Conservation (phyloP, 2,329 filamentous ascomycete genomes). For the Alternaria triticina region DNA sequence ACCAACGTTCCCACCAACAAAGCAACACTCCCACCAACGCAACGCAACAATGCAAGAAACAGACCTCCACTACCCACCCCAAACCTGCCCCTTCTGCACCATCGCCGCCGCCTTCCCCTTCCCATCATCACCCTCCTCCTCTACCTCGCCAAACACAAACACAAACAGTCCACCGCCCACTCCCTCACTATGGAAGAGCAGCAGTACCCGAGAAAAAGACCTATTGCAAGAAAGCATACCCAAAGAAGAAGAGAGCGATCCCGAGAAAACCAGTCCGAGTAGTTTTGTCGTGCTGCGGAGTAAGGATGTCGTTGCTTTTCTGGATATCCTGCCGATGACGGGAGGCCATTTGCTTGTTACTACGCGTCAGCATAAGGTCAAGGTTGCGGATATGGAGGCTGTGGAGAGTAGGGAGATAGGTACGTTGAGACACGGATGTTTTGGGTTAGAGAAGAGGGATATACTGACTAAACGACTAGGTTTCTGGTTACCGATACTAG, state of each 20-base stretch:
- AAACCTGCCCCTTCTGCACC: constrained; percentile 64
- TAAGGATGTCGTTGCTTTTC: constrained; percentile 78
- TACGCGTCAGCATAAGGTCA: constrained; percentile 77
- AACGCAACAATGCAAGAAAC: constrained; percentile 34
- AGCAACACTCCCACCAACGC: neutral
- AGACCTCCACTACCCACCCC: constrained; percentile 49
- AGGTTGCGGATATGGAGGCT: constrained; percentile 72
- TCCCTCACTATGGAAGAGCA: constrained; percentile 1
- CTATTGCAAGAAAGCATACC: constrained; percentile 31
- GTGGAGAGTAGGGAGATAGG: constrained; percentile 72
- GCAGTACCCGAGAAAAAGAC: constrained; percentile 13
- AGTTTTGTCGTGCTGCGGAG: constrained; percentile 76
- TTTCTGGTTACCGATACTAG: constrained; percentile 72
- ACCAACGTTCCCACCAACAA: neutral
- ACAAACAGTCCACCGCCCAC: neutral
- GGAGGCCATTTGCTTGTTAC: constrained; percentile 78
- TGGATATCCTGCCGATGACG: constrained; percentile 91
- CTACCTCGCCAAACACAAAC: too few relatives aligned
- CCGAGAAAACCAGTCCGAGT: constrained; percentile 46
- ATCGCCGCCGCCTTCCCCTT: constrained; percentile 60
- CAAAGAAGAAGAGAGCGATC: constrained; percentile 27
- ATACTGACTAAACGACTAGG: constrained; percentile 33
- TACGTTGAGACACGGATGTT: constrained; percentile 38
- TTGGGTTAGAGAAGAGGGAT: neutral
- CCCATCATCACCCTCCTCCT: neutral